Evolutionary conservation across 805 yeast genomes (phyloP), one percentile per base, ranked within the genome.

Genomic region (Ogataea trehaloabstinens): DNA sequence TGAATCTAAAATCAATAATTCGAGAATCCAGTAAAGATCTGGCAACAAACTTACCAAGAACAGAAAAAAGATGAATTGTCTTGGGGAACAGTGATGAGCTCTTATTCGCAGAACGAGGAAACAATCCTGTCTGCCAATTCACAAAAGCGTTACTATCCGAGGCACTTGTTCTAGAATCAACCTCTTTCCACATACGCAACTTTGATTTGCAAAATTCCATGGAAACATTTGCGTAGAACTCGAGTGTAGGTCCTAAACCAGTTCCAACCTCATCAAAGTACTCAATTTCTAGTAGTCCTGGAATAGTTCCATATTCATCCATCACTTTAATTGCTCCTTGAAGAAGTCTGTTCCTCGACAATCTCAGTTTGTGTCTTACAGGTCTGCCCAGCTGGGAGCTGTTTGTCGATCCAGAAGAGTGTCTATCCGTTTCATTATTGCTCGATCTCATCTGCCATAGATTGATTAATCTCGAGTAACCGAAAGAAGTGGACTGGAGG

Each of bases 171-270:
- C 51, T 13, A 6, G 16, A 24, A 24, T 24, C 33, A 21, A 37
- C 44, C 28, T 56, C 63, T 49, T 95, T 72, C 98, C 98, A 91
- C 67, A 93, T 66, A 6, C 61, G 62, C 33, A 82, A 61, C 19
- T 69, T 70, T 35, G 70, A 72, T 47, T 66, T 71, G 1, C 83
- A 66, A 57, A 91, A 88, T 46, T 82, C 89, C 40, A 70, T 77
- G 0, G 96, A 88, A 2, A 86, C 88, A 12, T 72, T 67, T 0
- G 97, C 80, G 55, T 88, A 91, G 55, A 93, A 91, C 61, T 91
- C 99, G 46, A 90, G 68, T 0, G 99, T 91, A 3, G 99, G 99
- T 0, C 99, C 99, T 31, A 89, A 65, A 0, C 99, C 99, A 0
- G 96, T 82, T n/a, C 98, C 99, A 5, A 74, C 96, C 58, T 91